Conservation (phyloP, 257 asterid species). For the Penstemon barbatus region DNA sequence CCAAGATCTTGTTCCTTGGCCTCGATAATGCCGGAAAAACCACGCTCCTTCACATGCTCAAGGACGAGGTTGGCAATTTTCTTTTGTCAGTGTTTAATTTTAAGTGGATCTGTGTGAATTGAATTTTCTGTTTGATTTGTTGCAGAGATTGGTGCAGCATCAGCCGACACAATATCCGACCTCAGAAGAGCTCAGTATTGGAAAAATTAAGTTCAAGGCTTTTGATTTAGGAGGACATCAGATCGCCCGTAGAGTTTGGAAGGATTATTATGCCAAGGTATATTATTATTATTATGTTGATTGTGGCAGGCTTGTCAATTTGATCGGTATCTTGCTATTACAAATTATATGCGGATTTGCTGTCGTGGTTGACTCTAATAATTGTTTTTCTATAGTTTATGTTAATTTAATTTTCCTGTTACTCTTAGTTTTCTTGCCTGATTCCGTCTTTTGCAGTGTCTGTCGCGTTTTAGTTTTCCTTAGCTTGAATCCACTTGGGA, state of each 20-base stretch:
- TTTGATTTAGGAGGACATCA: slow-evolving; percentile 96
- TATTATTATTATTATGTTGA: not conserved
- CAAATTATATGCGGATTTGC: too few species aligned
- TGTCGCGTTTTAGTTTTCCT: not conserved
- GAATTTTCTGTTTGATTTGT: slow-evolving; percentile 17
- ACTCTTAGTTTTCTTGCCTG: not conserved
- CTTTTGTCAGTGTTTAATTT: not conserved
- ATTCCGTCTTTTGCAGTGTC: not conserved
- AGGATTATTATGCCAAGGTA: slow-evolving; percentile 92
- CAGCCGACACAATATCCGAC: slow-evolving; percentile 93
- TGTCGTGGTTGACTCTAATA: too few species aligned
- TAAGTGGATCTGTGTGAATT: not conserved
- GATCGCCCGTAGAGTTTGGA: slow-evolving; percentile 94
- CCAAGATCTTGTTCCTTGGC: slow-evolving; percentile 86
- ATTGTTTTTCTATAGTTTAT: not conserved
- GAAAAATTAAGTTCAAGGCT: slow-evolving; percentile 86
- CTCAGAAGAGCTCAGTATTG: slow-evolving; percentile 89
- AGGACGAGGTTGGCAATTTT: slow-evolving; percentile 66
- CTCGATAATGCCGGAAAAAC: slow-evolving; percentile 97
- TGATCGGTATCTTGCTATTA: too few species aligned
- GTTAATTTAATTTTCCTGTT: not conserved
- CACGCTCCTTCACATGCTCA: slow-evolving; percentile 91
- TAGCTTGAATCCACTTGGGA: not conserved
- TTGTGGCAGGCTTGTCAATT: too few species aligned
- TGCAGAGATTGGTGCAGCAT: slow-evolving; percentile 86